phyloP scores from a whole-genome alignment of 2,329 filamentous ascomycete genomes.

The Atkinsonella hypoxylon region DNA sequence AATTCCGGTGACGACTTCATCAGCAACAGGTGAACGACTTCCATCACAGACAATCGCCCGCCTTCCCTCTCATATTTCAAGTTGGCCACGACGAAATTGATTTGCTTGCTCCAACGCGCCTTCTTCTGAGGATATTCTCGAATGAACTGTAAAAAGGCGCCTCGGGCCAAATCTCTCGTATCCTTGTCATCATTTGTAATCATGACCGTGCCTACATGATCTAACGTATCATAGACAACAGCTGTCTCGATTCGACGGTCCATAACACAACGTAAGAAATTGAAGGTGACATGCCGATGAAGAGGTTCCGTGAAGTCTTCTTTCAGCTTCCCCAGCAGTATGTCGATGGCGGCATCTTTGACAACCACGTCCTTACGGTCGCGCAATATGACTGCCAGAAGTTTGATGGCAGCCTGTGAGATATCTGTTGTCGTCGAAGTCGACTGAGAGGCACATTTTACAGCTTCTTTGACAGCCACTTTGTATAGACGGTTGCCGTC shows the following conservation, averaged over 20 bases:
- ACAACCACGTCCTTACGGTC: conserved; percentile 66
- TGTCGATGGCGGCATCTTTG: conserved; percentile 71
- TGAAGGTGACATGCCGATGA: conserved; percentile 86
- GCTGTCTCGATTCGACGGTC: conserved; percentile 77
- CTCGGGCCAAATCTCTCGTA: conserved; percentile 76
- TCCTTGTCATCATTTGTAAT: conserved; percentile 87
- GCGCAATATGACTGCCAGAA: conserved; percentile 73
- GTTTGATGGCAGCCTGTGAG: conserved; percentile 77
- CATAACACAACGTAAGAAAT: conserved; percentile 80
- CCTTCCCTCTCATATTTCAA: conserved; percentile 82
- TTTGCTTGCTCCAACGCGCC: conserved; percentile 77
- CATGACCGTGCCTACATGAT: conserved; percentile 85
- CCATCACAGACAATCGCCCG: conserved; percentile 85
- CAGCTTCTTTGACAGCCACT: conserved; percentile 75
- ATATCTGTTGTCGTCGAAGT: conserved; percentile 71
- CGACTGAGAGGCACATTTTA: conserved; percentile 66
- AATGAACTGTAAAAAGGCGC: conserved; percentile 87
- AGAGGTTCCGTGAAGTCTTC: conserved; percentile 88
- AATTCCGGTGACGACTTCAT: conserved; percentile 73
- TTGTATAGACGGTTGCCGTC: conserved; percentile 52
- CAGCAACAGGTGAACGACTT: conserved; percentile 76
- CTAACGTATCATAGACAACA: conserved; percentile 80
- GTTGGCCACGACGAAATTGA: conserved; percentile 81
- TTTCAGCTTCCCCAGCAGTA: conserved; percentile 69
- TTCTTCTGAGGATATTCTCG: conserved; percentile 90